Conservation (phyloP, 495 filamentous ascomycete species). For the Lasiosphaeria miniovina region DNA sequence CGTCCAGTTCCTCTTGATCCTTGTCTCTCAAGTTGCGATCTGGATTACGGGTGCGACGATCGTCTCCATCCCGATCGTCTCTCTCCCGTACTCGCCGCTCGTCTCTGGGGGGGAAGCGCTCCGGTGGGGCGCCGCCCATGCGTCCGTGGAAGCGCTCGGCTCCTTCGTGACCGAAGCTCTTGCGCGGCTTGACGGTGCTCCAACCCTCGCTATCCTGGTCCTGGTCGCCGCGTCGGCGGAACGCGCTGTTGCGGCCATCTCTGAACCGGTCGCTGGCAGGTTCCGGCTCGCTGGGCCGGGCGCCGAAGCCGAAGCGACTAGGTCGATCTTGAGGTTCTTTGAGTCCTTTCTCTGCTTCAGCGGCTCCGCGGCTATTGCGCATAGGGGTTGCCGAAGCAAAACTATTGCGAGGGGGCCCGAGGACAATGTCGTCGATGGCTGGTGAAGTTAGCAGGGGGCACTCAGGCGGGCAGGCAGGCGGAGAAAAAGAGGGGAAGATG, state of each 20-base stretch:
- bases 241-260: conserved; percentile 46
- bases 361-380: conserved; percentile 42
- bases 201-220: conserved; percentile 58
- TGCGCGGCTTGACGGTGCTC: conserved; percentile 60
- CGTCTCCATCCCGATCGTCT: conserved; percentile 51
- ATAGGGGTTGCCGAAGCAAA: conserved; percentile 76
- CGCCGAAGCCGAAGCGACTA: conserved; percentile 64
- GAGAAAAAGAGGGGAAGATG: conserved; percentile 7
- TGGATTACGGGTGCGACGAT: conserved; percentile 52
- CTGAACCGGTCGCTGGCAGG: conserved; percentile 50
- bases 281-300: conserved; percentile 66
- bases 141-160: conserved; percentile 60
- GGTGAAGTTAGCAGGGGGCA: conserved; percentile 16
- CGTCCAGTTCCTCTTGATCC: conserved; percentile 53
- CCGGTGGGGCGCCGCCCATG: conserved; percentile 42
- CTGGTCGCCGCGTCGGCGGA: conserved; percentile 48
- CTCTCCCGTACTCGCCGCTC: conserved; percentile 43
- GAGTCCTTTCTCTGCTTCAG: conserved; percentile 47
- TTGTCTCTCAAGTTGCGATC: conserved; percentile 48
- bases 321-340: conserved; percentile 54
- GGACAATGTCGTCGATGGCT: conserved; percentile 78
- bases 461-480: background rate
- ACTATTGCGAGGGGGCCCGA: conserved; percentile 81
- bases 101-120: conserved; percentile 33
- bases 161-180: conserved; percentile 62